Base-by-base conservation (phyloP, 768 basidiomycete genomes). In the Auriscalpium orientale region DNA sequence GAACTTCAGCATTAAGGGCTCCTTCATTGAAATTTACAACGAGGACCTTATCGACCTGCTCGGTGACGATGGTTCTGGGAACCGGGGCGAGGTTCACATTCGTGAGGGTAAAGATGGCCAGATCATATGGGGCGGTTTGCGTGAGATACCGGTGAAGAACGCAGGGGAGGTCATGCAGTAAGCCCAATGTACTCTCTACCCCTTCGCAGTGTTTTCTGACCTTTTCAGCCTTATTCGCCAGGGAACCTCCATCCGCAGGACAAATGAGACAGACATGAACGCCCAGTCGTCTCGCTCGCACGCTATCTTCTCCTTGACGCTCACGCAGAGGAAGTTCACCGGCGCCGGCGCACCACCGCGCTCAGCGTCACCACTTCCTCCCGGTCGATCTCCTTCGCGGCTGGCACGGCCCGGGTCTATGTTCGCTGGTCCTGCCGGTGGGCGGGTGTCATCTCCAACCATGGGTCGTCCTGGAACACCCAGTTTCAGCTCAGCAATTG, bases 231-330 rank as follows among this genome's bases (percentile, higher is more conserved):
- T 94, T 54, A 83, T 99, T 55, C 86, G 88, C 59, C 85, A 90
- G 62, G 97, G 97, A 18, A 88, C 93, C 8, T 81, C 90, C 15
- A 88, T 95, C 45, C 81, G 97, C 34, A 84, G 95, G 54, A 98
- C 97, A 10, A 95, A 95, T 60, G 91, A 95, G 70, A 99, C 97
- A 35, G 91, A 93, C 67, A 98, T 98, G 95, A 99, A 99, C 69
- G 92, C 95, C 22, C 93, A 97, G 69, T 94, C 91, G 1, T 98
- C 95, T 43, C 88, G 97, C 56, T 97, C 93, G 33, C 97, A 99
- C 79, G 97, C 97, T 59, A 98, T 99, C 70, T 98, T 99, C 72
- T 98, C 95, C 40, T 77, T 99, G 52, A 97, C 92, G 12, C 76
- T 99, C 54, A 90, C 85, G 4, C 95, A 98, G 73, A 91, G 88